A percentile compares a stretch with the other conserved stretches of the same genome.
Conservation (phyloP, 495 filamentous ascomycete genomes). For the Penicilliopsis zonata region DNA sequence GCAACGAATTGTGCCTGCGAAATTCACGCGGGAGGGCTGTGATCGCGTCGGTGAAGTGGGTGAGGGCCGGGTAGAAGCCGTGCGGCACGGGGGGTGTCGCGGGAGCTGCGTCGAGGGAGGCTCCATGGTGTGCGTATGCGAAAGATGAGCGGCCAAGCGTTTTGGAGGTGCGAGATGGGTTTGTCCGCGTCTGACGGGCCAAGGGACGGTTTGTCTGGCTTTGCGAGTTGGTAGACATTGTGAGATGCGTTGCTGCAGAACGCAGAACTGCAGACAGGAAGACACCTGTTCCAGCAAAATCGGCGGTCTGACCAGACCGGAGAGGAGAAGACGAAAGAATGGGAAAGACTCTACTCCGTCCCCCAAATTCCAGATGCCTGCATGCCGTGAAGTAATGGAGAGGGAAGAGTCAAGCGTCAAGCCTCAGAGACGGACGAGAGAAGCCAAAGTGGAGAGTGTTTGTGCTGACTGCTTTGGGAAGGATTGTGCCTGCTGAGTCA, state of each 20-base stretch:
- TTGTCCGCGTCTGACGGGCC: constrained; percentile 48
- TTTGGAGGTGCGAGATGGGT: constrained; percentile 46
- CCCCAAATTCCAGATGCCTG: too few species aligned
- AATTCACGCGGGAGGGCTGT: constrained; percentile 89
- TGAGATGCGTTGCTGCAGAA: not conserved
- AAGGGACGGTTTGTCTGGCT: constrained; percentile 35
- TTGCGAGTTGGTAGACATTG: constrained; percentile 16
- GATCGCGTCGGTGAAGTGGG: constrained; percentile 87
- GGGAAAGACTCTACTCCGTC: too few species aligned
- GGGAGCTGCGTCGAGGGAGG: constrained; percentile 15
- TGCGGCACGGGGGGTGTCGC: constrained; percentile 27
- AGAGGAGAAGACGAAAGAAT: too few species aligned
- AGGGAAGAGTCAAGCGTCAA: too few species aligned
- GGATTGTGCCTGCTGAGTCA: constrained; percentile 14
- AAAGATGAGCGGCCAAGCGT: constrained; percentile 40
- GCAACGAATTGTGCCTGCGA: constrained; percentile 81
- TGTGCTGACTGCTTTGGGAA: not conserved
- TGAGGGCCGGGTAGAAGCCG: constrained; percentile 83
- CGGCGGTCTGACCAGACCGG: too few species aligned
- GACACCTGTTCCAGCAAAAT: too few species aligned
- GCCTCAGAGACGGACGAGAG: too few species aligned
- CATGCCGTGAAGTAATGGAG: too few species aligned
- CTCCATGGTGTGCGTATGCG: constrained; percentile 25
- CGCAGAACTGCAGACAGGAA: too few species aligned
- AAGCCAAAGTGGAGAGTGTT: too few species aligned